Base-by-base conservation (phyloP, 352 stramenopile species). In the Paralagenidium karlingii region DNA sequence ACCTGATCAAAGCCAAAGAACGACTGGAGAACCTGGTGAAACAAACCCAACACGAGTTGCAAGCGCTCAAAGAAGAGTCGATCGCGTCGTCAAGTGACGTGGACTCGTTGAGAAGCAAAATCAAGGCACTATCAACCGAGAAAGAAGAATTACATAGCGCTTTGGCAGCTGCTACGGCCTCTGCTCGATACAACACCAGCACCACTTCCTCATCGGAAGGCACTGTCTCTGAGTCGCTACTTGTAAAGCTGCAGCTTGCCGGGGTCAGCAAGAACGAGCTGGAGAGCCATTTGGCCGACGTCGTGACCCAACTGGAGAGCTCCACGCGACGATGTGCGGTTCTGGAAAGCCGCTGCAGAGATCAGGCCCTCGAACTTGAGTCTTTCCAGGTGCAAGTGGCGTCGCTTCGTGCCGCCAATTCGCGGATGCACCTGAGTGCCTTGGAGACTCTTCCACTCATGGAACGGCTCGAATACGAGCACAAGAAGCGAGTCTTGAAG, bases 401-500 rank as follows among this genome's bases (percentile, higher is more conserved):
- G n/a, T 70, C 63, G 1, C 45, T 81, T 13, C 61, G 67, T 3
- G 53, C 59, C 2, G 49, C 59, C 13, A 52, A 38, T 13, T 61
- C 71, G 24, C 64, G 68, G 37, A 63, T 76, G 51, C 67, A 81
- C 24, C 18, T 67, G 29, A 63, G 55, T 4, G 67, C 64, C 9
- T 34, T 78, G n/a, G 67, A 81, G 31, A 65, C 61, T 2, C 43
- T 81, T n/a, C 36, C 56, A 7, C 42, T 71, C 7, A 43, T 64
- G 5, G 67, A 81, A 28, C 55, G 67, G 33, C 41, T 78, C 4
- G 67, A 81, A 5, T 88, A 84, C 39, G 74, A 88, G 40, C 74
- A 82, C 52, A 74, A 78, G 39, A 88, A 85, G 38, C 68, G 68
- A 1, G 56, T 59, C 12, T 36, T 88, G 4, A 60, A 60, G 37